phyloP scores from a whole-genome alignment of 2,329 filamentous ascomycete species.

The Daldinia sp. region DNA sequence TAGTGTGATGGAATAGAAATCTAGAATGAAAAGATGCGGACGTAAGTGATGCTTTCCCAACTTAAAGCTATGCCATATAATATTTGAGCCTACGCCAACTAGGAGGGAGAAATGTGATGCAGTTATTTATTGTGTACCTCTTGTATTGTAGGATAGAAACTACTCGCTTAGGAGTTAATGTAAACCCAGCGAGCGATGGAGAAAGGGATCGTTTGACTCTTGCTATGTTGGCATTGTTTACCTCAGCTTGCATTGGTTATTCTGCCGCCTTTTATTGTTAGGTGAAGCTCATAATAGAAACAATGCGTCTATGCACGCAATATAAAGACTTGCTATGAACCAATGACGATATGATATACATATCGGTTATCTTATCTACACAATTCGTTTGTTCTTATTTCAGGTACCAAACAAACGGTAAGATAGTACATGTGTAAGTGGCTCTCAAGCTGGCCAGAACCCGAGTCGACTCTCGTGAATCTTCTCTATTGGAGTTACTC shows the following conservation, averaged over 20 bases:
- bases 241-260: background rate
- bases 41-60: background rate
- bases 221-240: background rate
- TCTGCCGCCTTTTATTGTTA: background rate
- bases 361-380: background rate
- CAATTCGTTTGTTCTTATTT: too few relatives aligned
- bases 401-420: too few relatives aligned
- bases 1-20: too few relatives aligned
- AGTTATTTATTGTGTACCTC: background rate
- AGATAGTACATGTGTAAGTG: too few relatives aligned
- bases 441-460: too few relatives aligned
- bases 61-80: background rate
- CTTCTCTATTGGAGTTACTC: too few relatives aligned
- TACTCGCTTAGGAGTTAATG: background rate
- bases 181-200: background rate
- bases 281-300: background rate
- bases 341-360: background rate
- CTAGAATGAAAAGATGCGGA: background rate
- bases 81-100: background rate
- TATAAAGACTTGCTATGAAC: background rate
- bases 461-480: too few relatives aligned
- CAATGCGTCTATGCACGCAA: background rate
- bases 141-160: too few relatives aligned
- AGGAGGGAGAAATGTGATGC: background rate
- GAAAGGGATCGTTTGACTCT: background rate